These are phyloP conservation scores for Amauroascus verrucosus DNA, from an alignment of 2,329 filamentous ascomycete species.

Conservation along the genomic window DNA sequence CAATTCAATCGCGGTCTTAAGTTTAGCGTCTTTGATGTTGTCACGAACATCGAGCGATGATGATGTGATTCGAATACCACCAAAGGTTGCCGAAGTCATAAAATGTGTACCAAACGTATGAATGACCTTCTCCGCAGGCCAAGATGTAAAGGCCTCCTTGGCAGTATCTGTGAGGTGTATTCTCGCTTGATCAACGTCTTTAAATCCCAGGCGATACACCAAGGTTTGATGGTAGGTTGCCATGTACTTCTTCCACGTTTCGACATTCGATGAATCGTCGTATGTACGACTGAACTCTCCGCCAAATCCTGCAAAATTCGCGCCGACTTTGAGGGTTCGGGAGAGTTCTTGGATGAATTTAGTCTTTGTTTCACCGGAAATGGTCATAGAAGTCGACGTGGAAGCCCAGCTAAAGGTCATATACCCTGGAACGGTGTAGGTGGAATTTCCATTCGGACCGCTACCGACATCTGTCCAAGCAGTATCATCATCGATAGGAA, in stretches of 20 bases:
- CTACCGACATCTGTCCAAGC: slow-evolving; percentile 7
- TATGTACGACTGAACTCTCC: slow-evolving; percentile 9
- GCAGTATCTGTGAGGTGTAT: slow-evolving; percentile 1
- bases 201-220: slow-evolving; percentile 3
- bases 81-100: slow-evolving; percentile 7
- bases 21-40: slow-evolving; percentile 8
- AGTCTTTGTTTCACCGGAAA: slow-evolving; percentile 4
- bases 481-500: slow-evolving; percentile 5
- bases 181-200: slow-evolving; percentile 4
- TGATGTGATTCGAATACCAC: slow-evolving; percentile 7
- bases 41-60: slow-evolving; percentile 7
- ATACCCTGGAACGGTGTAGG: slow-evolving; percentile 5
- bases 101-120: slow-evolving; percentile 9
- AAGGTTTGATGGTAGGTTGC: slow-evolving; percentile 5
- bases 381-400: slow-evolving; percentile 5
- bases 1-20: slow-evolving; percentile 7
- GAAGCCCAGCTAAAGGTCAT: slow-evolving; percentile 10
- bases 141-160: slow-evolving; percentile 4
- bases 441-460: slow-evolving; percentile 4
- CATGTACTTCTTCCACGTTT: slow-evolving; percentile 10
- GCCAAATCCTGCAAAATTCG: slow-evolving; percentile 7
- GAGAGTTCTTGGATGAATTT: slow-evolving; percentile 10
- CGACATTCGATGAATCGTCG: slow-evolving; percentile 3
- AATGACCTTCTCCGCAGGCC: slow-evolving; percentile 6
- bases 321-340: slow-evolving; percentile 2